These are phyloP conservation scores for Pezicula neosporulosa DNA, from an alignment of 2,329 filamentous ascomycete genomes.

Conservation along the genomic window DNA sequence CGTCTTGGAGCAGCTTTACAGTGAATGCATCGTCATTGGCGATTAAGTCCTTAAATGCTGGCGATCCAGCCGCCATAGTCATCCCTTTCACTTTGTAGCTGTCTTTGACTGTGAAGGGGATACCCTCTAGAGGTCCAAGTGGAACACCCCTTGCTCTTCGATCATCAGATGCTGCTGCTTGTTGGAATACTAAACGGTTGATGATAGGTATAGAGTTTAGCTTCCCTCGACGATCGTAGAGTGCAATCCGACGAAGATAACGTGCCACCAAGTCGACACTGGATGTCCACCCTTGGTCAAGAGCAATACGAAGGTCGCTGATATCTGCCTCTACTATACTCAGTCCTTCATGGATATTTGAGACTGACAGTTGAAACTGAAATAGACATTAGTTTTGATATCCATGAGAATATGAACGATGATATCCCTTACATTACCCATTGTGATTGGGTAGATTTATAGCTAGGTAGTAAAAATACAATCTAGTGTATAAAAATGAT, in stretches of 20 bases:
- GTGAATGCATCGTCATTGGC: constrained; percentile 50
- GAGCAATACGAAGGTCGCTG: constrained; percentile 37
- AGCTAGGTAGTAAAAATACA: too few relatives aligned
- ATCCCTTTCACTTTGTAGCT: constrained; percentile 51
- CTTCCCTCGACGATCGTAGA: constrained; percentile 39
- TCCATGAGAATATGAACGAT: too few relatives aligned
- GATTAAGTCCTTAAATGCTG: constrained; percentile 46
- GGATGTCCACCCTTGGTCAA: constrained; percentile 35
- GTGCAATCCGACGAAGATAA: constrained; percentile 43
- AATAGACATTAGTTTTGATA: neutral
- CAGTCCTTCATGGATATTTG: neutral
- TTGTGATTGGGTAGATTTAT: too few relatives aligned
- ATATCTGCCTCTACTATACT: constrained; percentile 45
- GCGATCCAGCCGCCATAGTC: constrained; percentile 50
- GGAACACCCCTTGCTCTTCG: constrained; percentile 28
- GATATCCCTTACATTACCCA: too few relatives aligned
- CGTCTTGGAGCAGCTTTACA: constrained; percentile 41
- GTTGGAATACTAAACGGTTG: constrained; percentile 41
- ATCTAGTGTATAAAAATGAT: too few relatives aligned
- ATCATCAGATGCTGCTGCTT: constrained; percentile 43
- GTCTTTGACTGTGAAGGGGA: constrained; percentile 56
- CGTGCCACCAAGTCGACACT: constrained; percentile 41
- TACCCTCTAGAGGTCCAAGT: constrained; percentile 39
- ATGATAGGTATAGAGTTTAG: constrained; percentile 47
- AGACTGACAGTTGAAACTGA: neutral